These are phyloP conservation scores for Arctium lappa DNA, from an alignment of 129 eudicot genomes.

Conservation along the genomic window DNA sequence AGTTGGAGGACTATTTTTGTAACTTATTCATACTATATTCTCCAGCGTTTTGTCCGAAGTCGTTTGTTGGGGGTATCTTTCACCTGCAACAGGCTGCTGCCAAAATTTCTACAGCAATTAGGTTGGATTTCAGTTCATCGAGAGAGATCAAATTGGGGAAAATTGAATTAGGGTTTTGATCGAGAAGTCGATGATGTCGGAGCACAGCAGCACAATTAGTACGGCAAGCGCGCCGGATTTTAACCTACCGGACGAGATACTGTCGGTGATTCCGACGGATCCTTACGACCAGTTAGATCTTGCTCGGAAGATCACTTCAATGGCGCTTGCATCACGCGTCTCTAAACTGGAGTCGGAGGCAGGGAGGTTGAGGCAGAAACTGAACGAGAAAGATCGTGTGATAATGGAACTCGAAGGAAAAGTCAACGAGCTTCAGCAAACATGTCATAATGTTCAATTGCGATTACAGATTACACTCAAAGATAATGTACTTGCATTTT, in stretches of 20 bases:
- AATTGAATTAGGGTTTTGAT: conserved; percentile 28
- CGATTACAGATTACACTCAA: conserved; percentile 58
- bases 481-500: conserved; percentile 51
- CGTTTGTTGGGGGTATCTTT: conserved; percentile 15
- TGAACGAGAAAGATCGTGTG: conserved; percentile 59
- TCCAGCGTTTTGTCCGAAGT: conserved; percentile 29
- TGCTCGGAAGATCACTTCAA: conserved; percentile 92
- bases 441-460: conserved; percentile 55
- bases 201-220: conserved; percentile 33
- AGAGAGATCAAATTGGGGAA: not conserved
- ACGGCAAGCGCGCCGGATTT: conserved; percentile 57
- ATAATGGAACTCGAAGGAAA: conserved; percentile 59
- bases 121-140: not conserved
- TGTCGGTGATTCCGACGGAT: conserved; percentile 89
- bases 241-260: conserved; percentile 64
- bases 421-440: conserved; percentile 52
- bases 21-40: not conserved
- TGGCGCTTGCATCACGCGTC: conserved; percentile 95
- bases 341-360: conserved; percentile 78
- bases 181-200: conserved; percentile 31
- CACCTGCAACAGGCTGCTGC: conserved; percentile 14
- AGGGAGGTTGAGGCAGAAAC: conserved; percentile 42
- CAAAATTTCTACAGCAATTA: not conserved
- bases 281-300: conserved; percentile 92
- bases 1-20: conserved; percentile 18